phyloP scores from a whole-genome alignment of 805 yeast species.

The Pichia membranifaciens region DNA sequence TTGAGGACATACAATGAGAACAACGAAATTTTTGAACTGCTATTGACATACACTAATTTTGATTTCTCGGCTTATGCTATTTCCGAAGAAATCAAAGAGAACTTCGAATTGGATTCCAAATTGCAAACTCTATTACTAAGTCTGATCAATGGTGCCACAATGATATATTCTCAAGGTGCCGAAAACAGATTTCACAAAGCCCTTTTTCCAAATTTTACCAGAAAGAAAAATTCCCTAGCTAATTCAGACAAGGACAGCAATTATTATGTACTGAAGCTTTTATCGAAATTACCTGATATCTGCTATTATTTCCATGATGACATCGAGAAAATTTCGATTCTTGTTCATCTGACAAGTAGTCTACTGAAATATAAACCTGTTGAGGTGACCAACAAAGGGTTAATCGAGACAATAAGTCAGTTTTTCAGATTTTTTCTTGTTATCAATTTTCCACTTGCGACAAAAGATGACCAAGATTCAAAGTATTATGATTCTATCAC shows the following conservation, averaged over 20 bases:
- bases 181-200: constrained; percentile 16
- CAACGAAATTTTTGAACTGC: constrained; percentile 33
- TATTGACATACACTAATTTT: constrained; percentile 37
- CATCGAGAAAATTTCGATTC: constrained; percentile 12
- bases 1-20: constrained; percentile 29
- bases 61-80: constrained; percentile 38
- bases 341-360: constrained; percentile 3
- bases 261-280: constrained; percentile 16
- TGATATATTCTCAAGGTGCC: constrained; percentile 27
- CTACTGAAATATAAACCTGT: not conserved
- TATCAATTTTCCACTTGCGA: constrained; percentile 11
- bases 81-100: constrained; percentile 28
- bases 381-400: not conserved
- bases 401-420: constrained; percentile 4
- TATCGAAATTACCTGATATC: constrained; percentile 9
- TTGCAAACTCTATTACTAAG: constrained; percentile 33
- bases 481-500: constrained; percentile 20
- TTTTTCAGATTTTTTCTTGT: constrained; percentile 5
- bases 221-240: not conserved
- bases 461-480: not conserved
- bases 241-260: constrained; percentile 6
- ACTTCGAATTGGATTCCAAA: constrained; percentile 20
- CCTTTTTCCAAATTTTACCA: constrained; percentile 15
- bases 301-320: constrained; percentile 13
- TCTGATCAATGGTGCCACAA: constrained; percentile 36